Evolutionary conservation across 2,329 filamentous ascomycete genomes (phyloP), one percentile per base, ranked within the genome.

Genomic region (Neonectria hederae): DNA sequence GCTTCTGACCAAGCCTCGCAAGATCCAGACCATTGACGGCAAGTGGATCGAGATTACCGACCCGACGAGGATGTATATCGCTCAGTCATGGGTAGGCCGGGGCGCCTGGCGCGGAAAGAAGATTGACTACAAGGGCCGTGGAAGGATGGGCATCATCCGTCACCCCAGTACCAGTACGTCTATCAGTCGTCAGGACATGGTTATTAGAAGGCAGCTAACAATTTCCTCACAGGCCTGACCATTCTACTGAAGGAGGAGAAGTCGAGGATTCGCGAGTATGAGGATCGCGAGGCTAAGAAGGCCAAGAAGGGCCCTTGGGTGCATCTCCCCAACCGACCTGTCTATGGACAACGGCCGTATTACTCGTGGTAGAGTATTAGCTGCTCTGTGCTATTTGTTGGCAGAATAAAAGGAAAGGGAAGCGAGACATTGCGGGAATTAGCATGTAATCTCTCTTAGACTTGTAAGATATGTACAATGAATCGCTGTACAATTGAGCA

Each of bases 191-290:
- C 30, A 9, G 26, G 26, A 45, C 26, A 40, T 38, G 19, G 7
- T 10, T 22, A 28, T 19, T 22, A 14, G 13, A 45, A 17, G 40
- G 14, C 32, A 49, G 43, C 71, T 76, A 55, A 78, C 68, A 30
- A 14, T 46, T 35, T 1, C 26, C 28, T 9, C 46, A 42, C 40
- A 94, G 92, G 86, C 69, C 87, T 97, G 65, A 89, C 90, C 0
- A 81, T 99, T 38, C 78, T 97, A 14, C 83, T 99, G 76, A 99
- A 98, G 82, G 96, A 99, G 77, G 94, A 98, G 79, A 92, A 91
- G 79, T 97, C 96, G 6, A 86, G 94, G 59, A 89, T 97, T 74
- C 88, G 96, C 65, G 86, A 94, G 76, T 88, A 91, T 75, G 84
- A 92, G 62, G 94, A 97, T 75, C 88, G 90, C 63, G 86, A 93